A percentile compares a stretch with the other conserved stretches of the same genome.
Evolutionary conservation across 2,329 filamentous ascomycete species (phyloP).

Genomic region (Trichoderma hamatum): DNA sequence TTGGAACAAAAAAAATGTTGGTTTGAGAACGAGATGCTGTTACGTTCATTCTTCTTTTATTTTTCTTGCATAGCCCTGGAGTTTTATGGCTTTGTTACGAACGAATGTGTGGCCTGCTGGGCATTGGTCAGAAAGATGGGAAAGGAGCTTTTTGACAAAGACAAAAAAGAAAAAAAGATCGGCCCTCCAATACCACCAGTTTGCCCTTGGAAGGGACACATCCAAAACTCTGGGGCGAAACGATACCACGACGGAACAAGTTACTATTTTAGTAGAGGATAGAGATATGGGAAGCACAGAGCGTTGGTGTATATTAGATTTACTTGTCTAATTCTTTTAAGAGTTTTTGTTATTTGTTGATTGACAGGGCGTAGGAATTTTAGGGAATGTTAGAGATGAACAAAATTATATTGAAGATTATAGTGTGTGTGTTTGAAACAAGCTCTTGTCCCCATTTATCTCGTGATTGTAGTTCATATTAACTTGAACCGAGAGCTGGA

Average conservation of each 20-base stretch:
- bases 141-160: neutral
- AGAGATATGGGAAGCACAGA: constrained; percentile 19
- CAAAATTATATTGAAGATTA: neutral
- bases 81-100: constrained; percentile 24
- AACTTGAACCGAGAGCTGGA: neutral
- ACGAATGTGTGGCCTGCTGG: constrained; percentile 12
- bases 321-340: constrained; percentile 2
- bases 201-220: constrained; percentile 13
- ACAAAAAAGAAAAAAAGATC: neutral
- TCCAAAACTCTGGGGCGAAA: constrained; percentile 18
- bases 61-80: constrained; percentile 33
- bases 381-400: neutral
- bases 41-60: constrained; percentile 22
- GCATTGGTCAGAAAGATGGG: constrained; percentile 9
- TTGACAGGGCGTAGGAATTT: neutral
- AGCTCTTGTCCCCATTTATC: neutral
- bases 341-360: neutral
- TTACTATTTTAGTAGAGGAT: constrained; percentile 19
- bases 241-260: constrained; percentile 22
- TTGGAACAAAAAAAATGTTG: constrained; percentile 25
- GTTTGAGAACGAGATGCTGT: constrained; percentile 13
- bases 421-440: neutral
- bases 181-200: constrained; percentile 13
- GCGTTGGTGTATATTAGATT: constrained; percentile 22
- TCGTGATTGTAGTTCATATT: neutral